phyloP scores from a whole-genome alignment of 805 yeast species.

The Wickerhamiella domercqiae region DNA sequence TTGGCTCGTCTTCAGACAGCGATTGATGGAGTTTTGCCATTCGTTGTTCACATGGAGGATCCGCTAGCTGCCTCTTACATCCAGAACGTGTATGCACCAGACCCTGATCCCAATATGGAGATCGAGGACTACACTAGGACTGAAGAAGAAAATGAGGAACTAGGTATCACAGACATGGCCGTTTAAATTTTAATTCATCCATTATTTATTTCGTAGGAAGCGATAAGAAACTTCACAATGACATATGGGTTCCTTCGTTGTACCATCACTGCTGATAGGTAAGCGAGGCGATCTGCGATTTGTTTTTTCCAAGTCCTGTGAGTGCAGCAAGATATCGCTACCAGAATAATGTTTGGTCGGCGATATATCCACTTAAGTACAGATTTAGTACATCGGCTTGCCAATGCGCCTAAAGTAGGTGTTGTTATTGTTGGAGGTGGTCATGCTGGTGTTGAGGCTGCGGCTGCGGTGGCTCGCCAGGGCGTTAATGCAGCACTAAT shows the following conservation, averaged over 20 bases:
- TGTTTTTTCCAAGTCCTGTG: no score
- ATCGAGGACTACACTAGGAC: conserved; percentile 86
- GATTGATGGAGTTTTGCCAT: conserved; percentile 53
- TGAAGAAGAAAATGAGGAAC: conserved; percentile 72
- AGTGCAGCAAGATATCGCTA: no score
- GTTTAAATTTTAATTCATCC: conserved; percentile 17
- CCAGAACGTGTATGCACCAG: conserved; percentile 98
- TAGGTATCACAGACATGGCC: conserved; percentile 48
- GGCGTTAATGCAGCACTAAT: conserved; percentile 59
- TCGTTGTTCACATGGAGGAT: conserved; percentile 81
- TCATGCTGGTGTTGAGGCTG: conserved; percentile 98
- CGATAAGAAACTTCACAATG: not conserved
- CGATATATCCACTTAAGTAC: conserved; percentile 8
- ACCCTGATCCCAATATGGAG: conserved; percentile 88
- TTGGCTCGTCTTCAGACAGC: conserved; percentile 64
- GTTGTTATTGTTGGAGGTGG: conserved; percentile 95
- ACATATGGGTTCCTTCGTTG: not conserved
- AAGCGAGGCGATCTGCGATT: no score
- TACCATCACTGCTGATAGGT: conserved; percentile 1
- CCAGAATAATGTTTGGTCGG: not conserved
- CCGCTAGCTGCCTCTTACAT: conserved; percentile 91
- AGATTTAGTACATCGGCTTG: conserved; percentile 6
- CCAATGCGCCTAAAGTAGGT: conserved; percentile 24
- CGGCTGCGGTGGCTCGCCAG: conserved; percentile 76
- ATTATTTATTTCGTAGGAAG: not conserved